Evolutionary conservation across 73 alveolate species (phyloP).

Genomic region (Paramecium sonneborni): DNA sequence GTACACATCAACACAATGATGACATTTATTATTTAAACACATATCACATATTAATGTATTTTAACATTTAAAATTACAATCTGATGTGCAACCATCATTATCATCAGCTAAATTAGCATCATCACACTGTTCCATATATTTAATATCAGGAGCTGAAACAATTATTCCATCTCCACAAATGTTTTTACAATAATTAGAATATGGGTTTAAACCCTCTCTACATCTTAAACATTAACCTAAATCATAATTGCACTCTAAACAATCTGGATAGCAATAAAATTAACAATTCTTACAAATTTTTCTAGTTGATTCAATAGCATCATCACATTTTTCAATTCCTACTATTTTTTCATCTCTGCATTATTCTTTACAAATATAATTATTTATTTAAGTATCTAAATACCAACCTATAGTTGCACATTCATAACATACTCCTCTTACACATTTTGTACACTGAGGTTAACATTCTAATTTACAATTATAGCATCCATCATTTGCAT

Average conservation of each 20-base stretch:
- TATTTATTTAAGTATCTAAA: background rate
- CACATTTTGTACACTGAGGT: background rate
- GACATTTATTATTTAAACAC: background rate
- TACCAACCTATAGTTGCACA: background rate
- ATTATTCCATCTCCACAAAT: constrained; percentile 39
- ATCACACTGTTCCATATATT: background rate
- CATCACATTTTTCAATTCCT: background rate
- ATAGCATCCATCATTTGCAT: background rate
- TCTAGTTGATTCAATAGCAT: background rate
- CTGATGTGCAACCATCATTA: background rate
- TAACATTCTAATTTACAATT: background rate
- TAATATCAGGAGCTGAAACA: background rate
- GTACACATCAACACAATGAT: too few relatives aligned
- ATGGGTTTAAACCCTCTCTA: background rate
- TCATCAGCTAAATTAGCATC: background rate
- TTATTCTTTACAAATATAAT: background rate
- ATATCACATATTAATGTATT: background rate
- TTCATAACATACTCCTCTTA: background rate
- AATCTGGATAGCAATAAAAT: background rate
- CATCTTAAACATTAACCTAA: background rate
- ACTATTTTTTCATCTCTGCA: background rate
- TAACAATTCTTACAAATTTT: background rate
- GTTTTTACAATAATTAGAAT: background rate
- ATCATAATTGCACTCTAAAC: background rate
- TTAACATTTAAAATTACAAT: background rate